Evolutionary conservation across 306 rosid genomes (phyloP), one percentile per base, ranked within the genome.

Genomic region (Calophaca sinica): DNA sequence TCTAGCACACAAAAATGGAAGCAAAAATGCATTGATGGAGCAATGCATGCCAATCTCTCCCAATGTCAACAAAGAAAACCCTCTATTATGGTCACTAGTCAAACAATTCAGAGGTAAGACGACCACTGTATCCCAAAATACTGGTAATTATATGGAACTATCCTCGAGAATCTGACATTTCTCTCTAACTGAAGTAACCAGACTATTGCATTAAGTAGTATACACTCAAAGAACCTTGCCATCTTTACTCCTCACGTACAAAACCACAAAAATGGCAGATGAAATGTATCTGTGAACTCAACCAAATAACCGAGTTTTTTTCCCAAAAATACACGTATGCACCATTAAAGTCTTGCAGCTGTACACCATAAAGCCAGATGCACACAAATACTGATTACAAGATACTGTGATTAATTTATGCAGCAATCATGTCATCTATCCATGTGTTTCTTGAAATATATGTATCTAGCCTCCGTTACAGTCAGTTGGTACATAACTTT

Each of bases 331-430:
- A n/a, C n/a, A n/a, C 35, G 13, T 54, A 9, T 54, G 64, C 53
- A 15, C 39, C 7, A 10, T 2, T 36, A 5, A 7, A 28, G 36
- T 74, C 39, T 67, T 60, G 49, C 35, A 11, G 13, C 14, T 7
- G 33, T n/a, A n/a, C 51, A 58, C 9, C 6, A 36, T 14, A 45
- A 70, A 64, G 45, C 46, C 33, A 78, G 65, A 39, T 52, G 79
- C 58, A 65, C 45, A 53, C 9, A 75, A 75, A 75, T 41, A 14
- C 57, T 41, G 9, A 6, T 33, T n/a, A 36, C 11, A 67, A 10
- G 52, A 57, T 33, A 12, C 31, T 4, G 11, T 4, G 62, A 62
- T 41, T 10, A 39, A 70, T 15, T 62, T 32, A 51, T 39, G 67
- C 1, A 26, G 62, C 44, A 42, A 44, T 45, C 46, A 11, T 38